Evolutionary conservation across 192 early-diverging fungal species (phyloP).

Genomic region (Entophlyctis luteolus): DNA sequence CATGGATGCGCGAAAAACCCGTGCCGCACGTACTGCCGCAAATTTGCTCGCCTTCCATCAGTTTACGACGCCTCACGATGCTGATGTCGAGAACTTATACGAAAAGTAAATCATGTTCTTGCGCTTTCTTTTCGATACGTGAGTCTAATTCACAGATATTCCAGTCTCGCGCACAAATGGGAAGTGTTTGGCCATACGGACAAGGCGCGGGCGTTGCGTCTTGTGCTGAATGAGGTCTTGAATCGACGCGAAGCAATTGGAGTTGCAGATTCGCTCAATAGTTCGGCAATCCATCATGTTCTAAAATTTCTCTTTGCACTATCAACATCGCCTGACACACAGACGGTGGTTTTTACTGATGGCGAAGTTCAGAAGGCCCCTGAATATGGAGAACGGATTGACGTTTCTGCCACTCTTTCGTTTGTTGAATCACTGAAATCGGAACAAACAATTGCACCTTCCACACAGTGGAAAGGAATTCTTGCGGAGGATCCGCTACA

Average conservation of each 20-base stretch:
- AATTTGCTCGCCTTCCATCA: background rate
- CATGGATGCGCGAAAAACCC: too few relatives aligned
- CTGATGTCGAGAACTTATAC: background rate
- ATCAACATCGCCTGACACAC: background rate
- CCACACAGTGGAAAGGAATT: constrained; percentile 1
- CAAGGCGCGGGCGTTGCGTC: background rate
- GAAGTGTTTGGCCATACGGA: constrained; percentile 3
- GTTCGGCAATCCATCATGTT: constrained; percentile 5
- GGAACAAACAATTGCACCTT: background rate
- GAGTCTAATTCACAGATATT: background rate
- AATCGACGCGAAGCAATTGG: background rate
- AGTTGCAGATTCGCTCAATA: constrained; percentile 1
- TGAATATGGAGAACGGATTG: background rate
- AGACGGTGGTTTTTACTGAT: background rate
- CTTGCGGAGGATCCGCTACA: background rate
- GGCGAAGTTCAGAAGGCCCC: background rate
- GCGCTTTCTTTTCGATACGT: background rate
- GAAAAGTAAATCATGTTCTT: background rate
- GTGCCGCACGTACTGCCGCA: too few relatives aligned
- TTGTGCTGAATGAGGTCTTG: background rate
- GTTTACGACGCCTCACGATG: background rate
- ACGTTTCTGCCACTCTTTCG: background rate
- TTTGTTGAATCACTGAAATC: background rate
- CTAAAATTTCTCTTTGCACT: background rate
- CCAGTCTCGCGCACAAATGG: constrained; percentile 11